A percentile compares a stretch with the other conserved stretches of the same genome.
phyloP scores from a whole-genome alignment of 106 monocot genomes.

The Alisma plantagoaquatica region DNA sequence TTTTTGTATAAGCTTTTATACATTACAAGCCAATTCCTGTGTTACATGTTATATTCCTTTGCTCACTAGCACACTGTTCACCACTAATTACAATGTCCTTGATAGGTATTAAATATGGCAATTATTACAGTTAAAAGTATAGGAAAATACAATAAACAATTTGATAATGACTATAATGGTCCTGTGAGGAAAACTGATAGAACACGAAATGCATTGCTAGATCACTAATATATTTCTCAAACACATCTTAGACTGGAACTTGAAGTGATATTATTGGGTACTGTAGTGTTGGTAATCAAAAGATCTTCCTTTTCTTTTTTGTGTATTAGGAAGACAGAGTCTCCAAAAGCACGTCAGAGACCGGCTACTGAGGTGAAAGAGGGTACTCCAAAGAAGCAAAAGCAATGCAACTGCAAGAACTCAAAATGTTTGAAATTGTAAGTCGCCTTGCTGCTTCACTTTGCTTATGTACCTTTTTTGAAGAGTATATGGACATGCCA shows the following conservation, averaged over 20 bases:
- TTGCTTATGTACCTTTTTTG: too few species aligned
- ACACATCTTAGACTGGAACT: background rate
- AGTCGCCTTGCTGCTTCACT: too few species aligned
- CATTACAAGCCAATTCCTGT: background rate
- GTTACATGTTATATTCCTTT: background rate
- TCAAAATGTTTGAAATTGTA: conserved; percentile 92
- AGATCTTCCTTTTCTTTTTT: too few species aligned
- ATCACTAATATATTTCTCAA: background rate
- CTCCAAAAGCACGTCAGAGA: conserved; percentile 48
- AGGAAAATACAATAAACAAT: background rate
- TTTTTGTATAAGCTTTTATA: background rate
- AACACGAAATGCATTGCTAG: background rate
- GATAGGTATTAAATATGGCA: too few species aligned
- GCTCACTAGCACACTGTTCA: background rate
- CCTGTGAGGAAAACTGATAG: background rate
- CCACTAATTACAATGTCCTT: too few species aligned
- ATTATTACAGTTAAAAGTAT: too few species aligned
- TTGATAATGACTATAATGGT: background rate
- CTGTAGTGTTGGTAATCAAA: conserved; percentile 39
- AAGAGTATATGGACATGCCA: too few species aligned
- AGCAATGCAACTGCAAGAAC: conserved; percentile 86
- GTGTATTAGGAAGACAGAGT: conserved; percentile 44
- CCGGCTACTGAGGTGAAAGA: conserved; percentile 62
- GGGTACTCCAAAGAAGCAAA: conserved; percentile 71
- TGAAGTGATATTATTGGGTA: background rate